phyloP scores from a whole-genome alignment of 345 rosid species.

The Cardamine occulta region DNA sequence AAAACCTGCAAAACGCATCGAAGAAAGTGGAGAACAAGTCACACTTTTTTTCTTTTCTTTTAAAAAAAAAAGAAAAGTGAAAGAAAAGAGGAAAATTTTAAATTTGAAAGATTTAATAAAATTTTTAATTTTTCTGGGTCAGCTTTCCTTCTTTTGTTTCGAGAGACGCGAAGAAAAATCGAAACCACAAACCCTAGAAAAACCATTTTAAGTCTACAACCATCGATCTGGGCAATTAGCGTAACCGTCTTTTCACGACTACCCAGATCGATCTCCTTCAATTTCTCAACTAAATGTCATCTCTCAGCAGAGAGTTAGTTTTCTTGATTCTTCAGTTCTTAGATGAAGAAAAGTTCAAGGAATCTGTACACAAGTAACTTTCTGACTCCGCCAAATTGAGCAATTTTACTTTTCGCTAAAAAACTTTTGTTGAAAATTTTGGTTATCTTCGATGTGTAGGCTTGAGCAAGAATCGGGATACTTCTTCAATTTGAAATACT shows the following conservation, averaged over 20 bases:
- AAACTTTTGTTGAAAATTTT: too few species aligned
- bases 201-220: conserved; percentile 17
- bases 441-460: conserved; percentile 39
- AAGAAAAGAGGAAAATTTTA: neutral
- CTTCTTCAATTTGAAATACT: conserved; percentile 81
- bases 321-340: conserved; percentile 60
- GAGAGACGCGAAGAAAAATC: conserved; percentile 30
- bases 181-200: conserved; percentile 37
- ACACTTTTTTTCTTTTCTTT: conserved; percentile 17
- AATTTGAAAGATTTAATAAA: neutral
- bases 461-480: conserved; percentile 82
- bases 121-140: neutral
- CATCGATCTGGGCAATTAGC: conserved; percentile 30
- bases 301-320: conserved; percentile 62
- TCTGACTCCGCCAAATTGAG: neutral
- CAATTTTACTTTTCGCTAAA: neutral
- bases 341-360: conserved; percentile 63
- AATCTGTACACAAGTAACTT: conserved; percentile 58
- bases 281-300: conserved; percentile 47
- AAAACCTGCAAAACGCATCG: conserved; percentile 44
- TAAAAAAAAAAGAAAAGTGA: neutral
- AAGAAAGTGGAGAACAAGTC: conserved; percentile 42
- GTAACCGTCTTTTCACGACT: conserved; percentile 15
- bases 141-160: conserved; percentile 25
- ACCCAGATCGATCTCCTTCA: conserved; percentile 20